Base-by-base conservation (phyloP, 176 grass and related monocot species). In the Eragrostis curvula region DNA sequence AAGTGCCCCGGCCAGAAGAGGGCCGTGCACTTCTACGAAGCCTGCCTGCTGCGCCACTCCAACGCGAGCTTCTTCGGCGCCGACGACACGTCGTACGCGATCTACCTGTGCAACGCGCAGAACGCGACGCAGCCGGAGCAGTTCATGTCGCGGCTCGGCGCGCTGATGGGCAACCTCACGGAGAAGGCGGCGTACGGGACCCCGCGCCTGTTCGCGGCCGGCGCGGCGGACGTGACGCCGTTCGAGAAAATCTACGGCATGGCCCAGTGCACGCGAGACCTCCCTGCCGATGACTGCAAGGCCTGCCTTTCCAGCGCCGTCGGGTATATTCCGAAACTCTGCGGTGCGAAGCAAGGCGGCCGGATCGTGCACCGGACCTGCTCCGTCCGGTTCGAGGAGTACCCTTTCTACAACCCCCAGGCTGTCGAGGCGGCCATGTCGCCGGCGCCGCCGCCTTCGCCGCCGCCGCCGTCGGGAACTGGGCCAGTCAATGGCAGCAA, bases 251-350 rank as follows among this genome's bases (percentile, higher is more conserved):
- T 95, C 36, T 92, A 86, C 68, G 87, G 85, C 60, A 62, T 90
- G 77, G 85, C 5, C 3, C 78, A 90, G 85, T 95, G 93, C 85
- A 90, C 82, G 9, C 78, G 80, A 43, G 88, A 96, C 80, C 56
- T 95, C 25, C 23, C 21, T 0, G 20, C 7, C 3, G 78, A 78
- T 5, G 79, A 71, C 3, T 95, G 90, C 83, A 87, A 71, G 0
- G 0, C 0, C 32, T 96, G 93, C 66, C 88, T 96, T 30, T 0
- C 0, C 49, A 5, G 0, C 10, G 12, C 57, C 7, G 47, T 86
- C 16, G 9, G 2, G 0, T 0, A 0, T 0, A 87, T 96, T 30
- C 75, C 50, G 0, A 18, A 1, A 0, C 63, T 0, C 57, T 91
- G 89, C 79, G 15, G 32, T 0, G 27, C 44, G 17, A 84, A 49